phyloP scores from a whole-genome alignment of 306 rosid genomes.

The Bauhinia variegata region DNA sequence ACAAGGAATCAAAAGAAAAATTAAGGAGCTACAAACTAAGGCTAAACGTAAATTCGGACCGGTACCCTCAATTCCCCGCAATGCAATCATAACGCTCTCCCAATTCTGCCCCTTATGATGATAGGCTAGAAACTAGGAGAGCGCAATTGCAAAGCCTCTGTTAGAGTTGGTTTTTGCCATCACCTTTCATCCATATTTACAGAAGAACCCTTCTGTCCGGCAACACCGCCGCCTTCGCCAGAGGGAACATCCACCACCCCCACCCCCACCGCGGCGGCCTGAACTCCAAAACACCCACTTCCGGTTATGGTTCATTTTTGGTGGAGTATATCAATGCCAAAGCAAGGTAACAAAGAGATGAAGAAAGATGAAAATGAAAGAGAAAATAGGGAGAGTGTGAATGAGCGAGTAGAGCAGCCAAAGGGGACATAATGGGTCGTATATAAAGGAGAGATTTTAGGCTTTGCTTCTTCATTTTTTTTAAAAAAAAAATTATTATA shows the following conservation, averaged over 20 bases:
- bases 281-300: neutral
- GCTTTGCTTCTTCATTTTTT: conserved; percentile 46
- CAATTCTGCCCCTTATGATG: conserved; percentile 48
- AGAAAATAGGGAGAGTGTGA: conserved; percentile 29
- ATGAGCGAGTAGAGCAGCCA: conserved; percentile 48
- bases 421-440: conserved; percentile 66
- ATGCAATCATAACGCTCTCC: conserved; percentile 86
- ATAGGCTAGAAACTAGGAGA: conserved; percentile 78
- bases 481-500: too few relatives aligned
- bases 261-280: neutral
- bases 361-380: conserved; percentile 32
- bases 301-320: conserved; percentile 36
- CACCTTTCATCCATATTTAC: conserved; percentile 39
- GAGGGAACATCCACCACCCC: neutral
- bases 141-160: conserved; percentile 83
- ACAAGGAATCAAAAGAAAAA: conserved; percentile 31
- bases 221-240: conserved; percentile 28
- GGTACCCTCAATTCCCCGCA: conserved; percentile 99
- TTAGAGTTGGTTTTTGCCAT: conserved; percentile 27
- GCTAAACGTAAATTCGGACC: conserved; percentile 86
- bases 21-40: conserved; percentile 17
- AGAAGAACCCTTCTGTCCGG: conserved; percentile 37
- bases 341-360: conserved; percentile 15
- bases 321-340: conserved; percentile 3
- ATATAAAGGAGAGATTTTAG: conserved; percentile 69